phyloP scores from a whole-genome alignment of 148 eudicot genomes.

The Gaultheria prostrata region DNA sequence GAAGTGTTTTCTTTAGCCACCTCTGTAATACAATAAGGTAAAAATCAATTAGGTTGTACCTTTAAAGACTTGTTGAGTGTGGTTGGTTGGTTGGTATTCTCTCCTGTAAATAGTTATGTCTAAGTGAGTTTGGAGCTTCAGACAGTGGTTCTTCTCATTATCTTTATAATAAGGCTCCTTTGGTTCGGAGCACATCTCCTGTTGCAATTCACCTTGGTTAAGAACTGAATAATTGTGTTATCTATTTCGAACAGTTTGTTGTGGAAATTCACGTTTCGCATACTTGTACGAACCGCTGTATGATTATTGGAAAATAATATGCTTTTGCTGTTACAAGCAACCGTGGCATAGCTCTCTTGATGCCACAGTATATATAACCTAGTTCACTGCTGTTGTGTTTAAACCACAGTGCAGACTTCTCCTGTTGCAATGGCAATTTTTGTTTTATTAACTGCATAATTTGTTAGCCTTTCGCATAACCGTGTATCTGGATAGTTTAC shows the following conservation, averaged over 20 bases:
- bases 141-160: constrained; percentile 22
- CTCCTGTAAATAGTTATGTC: constrained; percentile 31
- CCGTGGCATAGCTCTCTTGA: background rate
- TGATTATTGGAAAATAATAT: background rate
- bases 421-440: no score
- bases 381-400: background rate
- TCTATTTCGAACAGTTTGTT: background rate
- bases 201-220: constrained; percentile 1
- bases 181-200: background rate
- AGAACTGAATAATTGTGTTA: background rate
- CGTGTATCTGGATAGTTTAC: no score
- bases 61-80: constrained; percentile 12
- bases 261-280: background rate
- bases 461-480: no score
- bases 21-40: constrained; percentile 25
- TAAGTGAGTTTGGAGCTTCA: constrained; percentile 1
- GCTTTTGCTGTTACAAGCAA: background rate
- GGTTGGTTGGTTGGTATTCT: constrained; percentile 17
- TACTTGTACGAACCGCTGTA: background rate
- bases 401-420: no score
- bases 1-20: constrained; percentile 12
- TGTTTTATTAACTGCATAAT: no score
- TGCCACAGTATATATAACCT: background rate
- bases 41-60: constrained; percentile 20
- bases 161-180: constrained; percentile 15